phyloP scores from a whole-genome alignment of 371 early-diverging fungal genomes.

The Syncephalastrum monosporum region DNA sequence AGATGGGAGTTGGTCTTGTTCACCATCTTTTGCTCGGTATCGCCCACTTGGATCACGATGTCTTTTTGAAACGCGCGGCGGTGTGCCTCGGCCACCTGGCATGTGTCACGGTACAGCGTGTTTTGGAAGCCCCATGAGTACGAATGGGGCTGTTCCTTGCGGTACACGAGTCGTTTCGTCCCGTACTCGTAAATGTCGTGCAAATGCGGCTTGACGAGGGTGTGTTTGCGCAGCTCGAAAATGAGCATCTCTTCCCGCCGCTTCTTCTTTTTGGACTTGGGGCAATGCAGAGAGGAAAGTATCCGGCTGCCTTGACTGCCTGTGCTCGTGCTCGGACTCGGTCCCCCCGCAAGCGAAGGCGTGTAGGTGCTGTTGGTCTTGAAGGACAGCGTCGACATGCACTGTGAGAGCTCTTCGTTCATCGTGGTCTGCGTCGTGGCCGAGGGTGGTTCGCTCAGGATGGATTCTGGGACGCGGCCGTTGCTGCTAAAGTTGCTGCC shows the following conservation, averaged over 20 bases:
- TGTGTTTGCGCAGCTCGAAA: constrained; percentile 38
- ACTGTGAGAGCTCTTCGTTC: constrained; percentile 10
- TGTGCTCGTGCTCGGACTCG: constrained; percentile 12
- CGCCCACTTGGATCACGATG: constrained; percentile 37
- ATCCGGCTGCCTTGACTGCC: constrained; percentile 11
- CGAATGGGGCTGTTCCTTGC: constrained; percentile 46
- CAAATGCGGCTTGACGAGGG: constrained; percentile 31
- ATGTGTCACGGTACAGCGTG: constrained; percentile 23
- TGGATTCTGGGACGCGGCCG: constrained; percentile 6
- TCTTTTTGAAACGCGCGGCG: constrained; percentile 47
- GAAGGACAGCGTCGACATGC: constrained; percentile 8
- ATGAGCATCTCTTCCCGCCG: constrained; percentile 22
- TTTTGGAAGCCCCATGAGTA: constrained; percentile 58
- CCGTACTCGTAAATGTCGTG: constrained; percentile 34
- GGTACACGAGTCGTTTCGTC: constrained; percentile 32
- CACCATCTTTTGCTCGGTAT: constrained; percentile 18
- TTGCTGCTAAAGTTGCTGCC: constrained; percentile 2
- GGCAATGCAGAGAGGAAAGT: constrained; percentile 4
- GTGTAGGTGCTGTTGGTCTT: constrained; percentile 1
- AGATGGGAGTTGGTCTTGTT: constrained; percentile 38
- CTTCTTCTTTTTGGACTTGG: constrained; percentile 12
- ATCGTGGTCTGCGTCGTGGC: constrained; percentile 11
- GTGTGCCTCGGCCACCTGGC: constrained; percentile 38
- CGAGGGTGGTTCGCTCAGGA: constrained; percentile 12
- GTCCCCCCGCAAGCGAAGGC: constrained; percentile 4